Evolutionary conservation across 495 filamentous ascomycete genomes (phyloP), one percentile per base, ranked within the genome.

Genomic region (Aspergillus cristatus): DNA sequence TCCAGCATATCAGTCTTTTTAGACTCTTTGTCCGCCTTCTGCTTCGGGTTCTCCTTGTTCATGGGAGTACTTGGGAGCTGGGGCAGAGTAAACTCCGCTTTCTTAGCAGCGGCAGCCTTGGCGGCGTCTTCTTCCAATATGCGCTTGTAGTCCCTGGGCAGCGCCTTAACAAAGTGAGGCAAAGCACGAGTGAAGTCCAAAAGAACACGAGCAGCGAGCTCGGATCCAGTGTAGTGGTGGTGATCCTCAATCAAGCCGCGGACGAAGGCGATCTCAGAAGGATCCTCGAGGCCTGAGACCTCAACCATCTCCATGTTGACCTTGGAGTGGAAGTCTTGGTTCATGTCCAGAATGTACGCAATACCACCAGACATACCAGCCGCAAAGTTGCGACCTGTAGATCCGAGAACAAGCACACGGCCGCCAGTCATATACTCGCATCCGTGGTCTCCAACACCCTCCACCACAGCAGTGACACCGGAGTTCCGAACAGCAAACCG

Each of bases 401-500:
- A 77, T 41, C 91, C 91, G 32, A 99, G 72, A 43, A 93, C 71
- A 41, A 99, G 67, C 26, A 97, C 78, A 56, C 93, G 86, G 54
- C 91, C 91, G 53, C 91, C 91, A 42, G 91, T 98, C 91, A 99
- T 99, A 75, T 99, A 99, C 69, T 99, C 91, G 56, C 90, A 97
- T 33, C 90, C 87, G 56, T 99, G 91, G 58, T 99, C 91, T 70
- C 91, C 91, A 37, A 94, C 79, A 63, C 93, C 91, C 66, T 99
- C 91, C 46, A 97, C 90, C 46, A 99, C 85, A 20, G 93, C 91
- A 18, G 82, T 97, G 30, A 85, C 91, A 57, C 91, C 91, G 1
- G 93, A 97, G 70, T 99, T 99, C 47, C 91, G 86, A 37, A 99
- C 91, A 33, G 89, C 90, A 51, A 99, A 99, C 47, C 91, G 86